Evolutionary conservation across 2,329 filamentous ascomycete species (phyloP), one percentile per base, ranked within the genome.

Genomic region (Keithomyces neogunnii): DNA sequence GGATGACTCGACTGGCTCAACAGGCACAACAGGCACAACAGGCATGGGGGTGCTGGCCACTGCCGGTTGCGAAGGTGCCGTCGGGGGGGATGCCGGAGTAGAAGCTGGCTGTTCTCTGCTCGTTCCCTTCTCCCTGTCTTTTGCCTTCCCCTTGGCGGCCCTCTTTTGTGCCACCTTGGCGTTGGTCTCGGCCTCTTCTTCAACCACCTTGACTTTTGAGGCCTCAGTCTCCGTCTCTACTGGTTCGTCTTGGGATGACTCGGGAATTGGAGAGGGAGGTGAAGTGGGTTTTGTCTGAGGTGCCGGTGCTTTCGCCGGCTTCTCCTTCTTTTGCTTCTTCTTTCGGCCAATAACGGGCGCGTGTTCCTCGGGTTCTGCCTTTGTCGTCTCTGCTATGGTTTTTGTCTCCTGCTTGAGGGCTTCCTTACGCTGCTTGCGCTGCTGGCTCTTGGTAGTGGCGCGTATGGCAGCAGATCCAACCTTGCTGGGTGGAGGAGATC

Each of bases 321-420:
- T 84, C 59, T 86, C 82, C 69, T 89, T 92, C 74, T 88, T 90
- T 64, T 88, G 81, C 70, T 92, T 93, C 74, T 89, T 92, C 74
- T 90, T 90, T 49, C 88, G 81, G 35, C 86, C 86, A 47, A 89
- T 66, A 40, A 95, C 86, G 0, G 89, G 88, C 6, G 82, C 88
- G 57, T 81, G 78, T 56, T 81, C 77, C 48, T 80, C 73, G 10
- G 74, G 66, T 53, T 84, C 82, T 11, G 69, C 60, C 47, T 75
- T 73, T 56, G 78, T 60, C 1, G 69, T 59, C 55, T 81, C 78
- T 3, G 68, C 70, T 53, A 83, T 75, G 35, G 75, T 65, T 19
- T 74, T 76, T 3, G 76, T 77, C 51, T 86, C 83, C 60, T 84
- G 81, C 60, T 83, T 86, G 53, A 81, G 72, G 19, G 77, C 78